Evolutionary conservation across 768 basidiomycete species (phyloP), one percentile per base, ranked within the genome.

Genomic region (Hirschioporus abietinus): DNA sequence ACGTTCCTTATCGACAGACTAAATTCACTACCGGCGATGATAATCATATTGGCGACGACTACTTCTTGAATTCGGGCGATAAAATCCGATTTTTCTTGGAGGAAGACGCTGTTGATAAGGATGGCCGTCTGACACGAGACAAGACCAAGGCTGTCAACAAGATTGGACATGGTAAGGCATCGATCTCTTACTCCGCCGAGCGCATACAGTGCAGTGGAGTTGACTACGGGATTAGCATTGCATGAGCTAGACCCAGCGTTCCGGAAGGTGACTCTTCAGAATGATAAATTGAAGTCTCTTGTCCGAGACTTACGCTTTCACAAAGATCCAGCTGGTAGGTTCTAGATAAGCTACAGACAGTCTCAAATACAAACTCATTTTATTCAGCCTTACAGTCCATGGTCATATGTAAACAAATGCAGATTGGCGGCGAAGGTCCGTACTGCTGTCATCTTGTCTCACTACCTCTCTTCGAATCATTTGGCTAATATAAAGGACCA

Each of bases 81-180:
- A 97, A 97, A 82, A 93, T 99, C 67, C 88, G 92, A 7, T 99
- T 89, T 76, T 99, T 99, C 77, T 81, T 99, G 59, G 97, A 99
- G 74, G 89, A 93, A 70, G 93, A 90, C 63, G 94, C 96, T 0
- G 80, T 97, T 7, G 84, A 88, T 68, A 71, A 78, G 26, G 75
- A 85, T 35, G 91, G 93, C 1, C 88, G 87, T 71, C 83, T 99
- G 75, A 83, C 82, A 0, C 80, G 86, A 66, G 84, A 86, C 66
- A 92, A 92, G 75, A 80, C 87, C 60, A 86, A 84, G 71, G 87
- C 93, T 0, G 91, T 99, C 27, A 99, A 99, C 78, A 99, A 99
- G 84, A 95, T 96, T 68, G 91, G 93, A 1, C 93, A 95, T 74
- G 93, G 93, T 92, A 71, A 65, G 79, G 69, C 27, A 66, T 60